Base-by-base conservation (phyloP, 345 rosid genomes). In the Orychophragmus violaceus region DNA sequence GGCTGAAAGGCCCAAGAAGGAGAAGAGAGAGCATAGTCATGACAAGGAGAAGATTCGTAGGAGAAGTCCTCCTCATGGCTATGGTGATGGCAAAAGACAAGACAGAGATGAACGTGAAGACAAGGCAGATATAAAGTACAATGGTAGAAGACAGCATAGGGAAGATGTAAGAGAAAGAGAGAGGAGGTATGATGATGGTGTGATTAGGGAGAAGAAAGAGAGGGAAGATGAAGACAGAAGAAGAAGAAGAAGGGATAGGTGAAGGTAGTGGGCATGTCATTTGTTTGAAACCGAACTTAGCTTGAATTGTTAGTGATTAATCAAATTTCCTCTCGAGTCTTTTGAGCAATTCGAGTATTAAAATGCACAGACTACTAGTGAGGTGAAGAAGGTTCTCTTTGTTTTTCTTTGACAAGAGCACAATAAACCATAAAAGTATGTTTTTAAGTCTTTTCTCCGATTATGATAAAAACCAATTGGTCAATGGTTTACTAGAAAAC, bases 1-100 rank as follows among this genome's bases (percentile, higher is more conserved):
- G 52, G 77, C 77, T 3, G 81, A 71, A 69, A 86, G 79, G 69
- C 82, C 77, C n/a, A 77, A 74, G 70, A 70, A 25, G 61, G 84
- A 66, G 70, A 83, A 73, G 77, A 80, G 73, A 66, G 75, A 65
- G 49, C 74, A 50, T 18, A 69, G 62, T 51, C 76, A 36, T 29
- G 82, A 81, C 59, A 59, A 14, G 74, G 68, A 64, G 28, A 82
- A 77, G 75, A 56, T 37, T 62, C 69, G 32, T n/a, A 66, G 63
- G 58, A 70, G 13, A 68, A 74, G 76, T 68, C 74, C 75, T n/a
- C n/a, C n/a, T 13, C 71, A 73, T 68, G 80, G 70, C 19, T n/a
- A 44, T 45, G 75, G 42, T 39, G 66, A 64, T 29, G 39, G 65
- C 66, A 79, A 80, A 61, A 67, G 78, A 64, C 16, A 70, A 58